Conservation (phyloP, 768 basidiomycete genomes). For the Boletus pseudo-olivaceus region DNA sequence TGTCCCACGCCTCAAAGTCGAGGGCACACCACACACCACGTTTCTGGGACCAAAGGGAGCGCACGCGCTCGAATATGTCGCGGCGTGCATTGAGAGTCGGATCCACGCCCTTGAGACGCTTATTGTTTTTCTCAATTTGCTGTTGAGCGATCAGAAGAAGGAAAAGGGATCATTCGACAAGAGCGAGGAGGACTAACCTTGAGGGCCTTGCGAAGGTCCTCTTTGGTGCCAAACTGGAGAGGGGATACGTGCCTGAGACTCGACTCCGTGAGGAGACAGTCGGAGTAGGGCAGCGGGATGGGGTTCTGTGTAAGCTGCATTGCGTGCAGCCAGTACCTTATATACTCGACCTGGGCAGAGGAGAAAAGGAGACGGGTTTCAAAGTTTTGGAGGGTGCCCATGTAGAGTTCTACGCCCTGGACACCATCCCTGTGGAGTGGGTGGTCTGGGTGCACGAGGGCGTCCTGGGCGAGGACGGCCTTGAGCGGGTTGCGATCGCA, state of each 20-base stretch:
- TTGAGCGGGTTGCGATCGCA: conserved; percentile 62
- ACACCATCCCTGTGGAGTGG: conserved; percentile 63
- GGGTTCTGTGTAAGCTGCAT: conserved; percentile 60
- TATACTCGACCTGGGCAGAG: conserved; percentile 80
- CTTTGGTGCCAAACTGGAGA: conserved; percentile 51
- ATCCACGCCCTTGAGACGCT: conserved; percentile 64
- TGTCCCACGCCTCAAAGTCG: conserved; percentile 85
- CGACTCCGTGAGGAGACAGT: conserved; percentile 63
- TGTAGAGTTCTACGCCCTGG: conserved; percentile 67
- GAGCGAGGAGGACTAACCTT: conserved; percentile 43
- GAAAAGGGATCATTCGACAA: not conserved
- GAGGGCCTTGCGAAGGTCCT: conserved; percentile 52
- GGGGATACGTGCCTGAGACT: conserved; percentile 58
- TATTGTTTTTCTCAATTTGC: conserved; percentile 80
- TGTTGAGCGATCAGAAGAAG: conserved; percentile 24
- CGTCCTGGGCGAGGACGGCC: conserved; percentile 68
- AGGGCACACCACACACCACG: conserved; percentile 72
- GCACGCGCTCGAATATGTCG: conserved; percentile 63
- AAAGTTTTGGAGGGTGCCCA: conserved; percentile 72
- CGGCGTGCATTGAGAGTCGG: conserved; percentile 54
- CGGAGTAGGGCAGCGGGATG: conserved; percentile 74
- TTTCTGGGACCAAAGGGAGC: conserved; percentile 59
- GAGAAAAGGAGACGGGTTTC: conserved; percentile 81
- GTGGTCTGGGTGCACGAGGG: conserved; percentile 66
- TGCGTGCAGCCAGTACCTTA: conserved; percentile 79